These are phyloP conservation scores for Nothophoma quercina DNA, from an alignment of 2,329 filamentous ascomycete genomes.

Conservation along the genomic window DNA sequence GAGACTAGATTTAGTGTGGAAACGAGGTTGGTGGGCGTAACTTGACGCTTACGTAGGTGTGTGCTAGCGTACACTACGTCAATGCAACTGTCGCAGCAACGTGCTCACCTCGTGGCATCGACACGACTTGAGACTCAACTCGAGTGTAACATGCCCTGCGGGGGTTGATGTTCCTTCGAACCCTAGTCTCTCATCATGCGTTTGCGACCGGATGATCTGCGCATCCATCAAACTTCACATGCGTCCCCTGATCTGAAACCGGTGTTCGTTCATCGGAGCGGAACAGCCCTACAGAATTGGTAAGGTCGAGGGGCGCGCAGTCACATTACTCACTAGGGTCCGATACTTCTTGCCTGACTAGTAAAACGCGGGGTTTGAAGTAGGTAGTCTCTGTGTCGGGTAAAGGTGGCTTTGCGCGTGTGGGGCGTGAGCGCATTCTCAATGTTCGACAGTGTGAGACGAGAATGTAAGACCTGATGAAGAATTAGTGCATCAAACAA, in stretches of 20 bases:
- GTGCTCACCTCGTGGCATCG: constrained; percentile 9
- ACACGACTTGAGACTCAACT: neutral
- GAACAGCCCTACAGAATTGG: constrained; percentile 5
- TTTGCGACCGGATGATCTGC: constrained; percentile 8
- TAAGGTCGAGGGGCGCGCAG: neutral
- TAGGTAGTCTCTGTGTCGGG: constrained; percentile 2
- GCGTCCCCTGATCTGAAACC: constrained; percentile 14
- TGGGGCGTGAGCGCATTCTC: neutral
- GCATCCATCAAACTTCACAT: constrained; percentile 6
- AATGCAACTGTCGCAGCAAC: neutral
- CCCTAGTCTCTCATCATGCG: constrained; percentile 5
- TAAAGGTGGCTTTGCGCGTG: constrained; percentile 2
- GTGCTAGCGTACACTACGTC: constrained; percentile 9
- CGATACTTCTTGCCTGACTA: constrained; percentile 2
- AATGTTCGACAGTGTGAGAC: neutral
- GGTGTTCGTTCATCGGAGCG: constrained; percentile 7
- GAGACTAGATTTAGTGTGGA: constrained; percentile 9
- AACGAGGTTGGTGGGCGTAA: neutral
- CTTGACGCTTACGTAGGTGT: constrained; percentile 8
- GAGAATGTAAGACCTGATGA: neutral
- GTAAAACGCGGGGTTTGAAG: constrained; percentile 26
- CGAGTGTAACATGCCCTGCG: neutral
- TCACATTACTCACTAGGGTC: constrained; percentile 4
- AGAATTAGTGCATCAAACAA: neutral
- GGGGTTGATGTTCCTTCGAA: neutral